Conservation (phyloP, 2,329 filamentous ascomycete genomes). For the Aspergillus unguis region DNA sequence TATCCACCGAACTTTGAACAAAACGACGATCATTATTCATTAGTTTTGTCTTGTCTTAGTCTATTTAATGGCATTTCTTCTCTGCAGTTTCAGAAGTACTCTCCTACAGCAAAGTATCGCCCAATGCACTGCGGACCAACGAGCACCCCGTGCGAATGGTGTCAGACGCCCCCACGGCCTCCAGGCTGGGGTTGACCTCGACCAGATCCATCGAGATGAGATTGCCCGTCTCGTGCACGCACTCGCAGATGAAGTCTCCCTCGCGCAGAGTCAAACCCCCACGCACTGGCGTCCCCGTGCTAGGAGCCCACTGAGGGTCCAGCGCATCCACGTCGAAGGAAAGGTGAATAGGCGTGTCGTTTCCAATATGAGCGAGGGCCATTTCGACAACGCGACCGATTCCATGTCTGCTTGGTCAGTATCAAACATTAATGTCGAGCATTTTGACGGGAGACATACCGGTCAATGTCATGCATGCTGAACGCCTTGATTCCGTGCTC, state of each 20-base stretch:
- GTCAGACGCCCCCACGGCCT: constrained; percentile 69
- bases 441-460: constrained; percentile 46
- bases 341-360: constrained; percentile 92
- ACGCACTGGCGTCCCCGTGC: constrained; percentile 90
- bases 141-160: constrained; percentile 89
- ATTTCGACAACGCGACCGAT: constrained; percentile 97
- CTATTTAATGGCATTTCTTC: background rate
- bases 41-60: constrained; percentile 9
- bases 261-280: constrained; percentile 91
- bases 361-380: constrained; percentile 93
- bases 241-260: constrained; percentile 94
- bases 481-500: constrained; percentile 93
- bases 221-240: constrained; percentile 74
- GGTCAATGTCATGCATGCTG: constrained; percentile 97
- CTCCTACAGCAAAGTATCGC: constrained; percentile 75
- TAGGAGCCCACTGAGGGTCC: constrained; percentile 93
- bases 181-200: constrained; percentile 73
- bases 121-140: constrained; percentile 84
- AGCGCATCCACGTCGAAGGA: constrained; percentile 96
- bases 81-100: background rate
- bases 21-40: background rate
- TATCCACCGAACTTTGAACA: background rate
- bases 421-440: background rate
- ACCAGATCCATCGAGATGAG: constrained; percentile 78
- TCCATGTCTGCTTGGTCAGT: constrained; percentile 61